phyloP scores from a whole-genome alignment of 495 filamentous ascomycete species.

The Schizothecium vesticola region DNA sequence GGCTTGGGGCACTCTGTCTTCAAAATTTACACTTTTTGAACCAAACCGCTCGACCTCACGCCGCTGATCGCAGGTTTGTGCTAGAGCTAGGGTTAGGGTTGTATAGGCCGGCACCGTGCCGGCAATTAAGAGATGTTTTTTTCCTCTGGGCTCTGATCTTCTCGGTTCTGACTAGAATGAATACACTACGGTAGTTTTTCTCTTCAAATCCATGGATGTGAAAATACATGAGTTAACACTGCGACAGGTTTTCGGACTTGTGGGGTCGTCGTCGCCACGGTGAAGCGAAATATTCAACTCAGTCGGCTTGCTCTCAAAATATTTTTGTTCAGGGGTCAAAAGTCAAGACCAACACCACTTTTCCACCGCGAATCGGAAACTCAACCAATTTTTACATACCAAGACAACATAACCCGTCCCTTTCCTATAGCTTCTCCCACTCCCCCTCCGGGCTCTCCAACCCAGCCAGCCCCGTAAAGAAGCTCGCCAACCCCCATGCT shows the following conservation, averaged over 20 bases:
- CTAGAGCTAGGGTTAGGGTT: too few species aligned
- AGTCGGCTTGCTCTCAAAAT: not conserved
- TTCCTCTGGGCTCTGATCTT: too few species aligned
- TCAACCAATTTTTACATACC: too few species aligned
- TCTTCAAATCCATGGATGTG: not conserved
- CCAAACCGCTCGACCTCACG: too few species aligned
- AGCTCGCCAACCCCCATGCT: conserved; percentile 74
- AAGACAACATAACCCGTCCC: conserved; percentile 27
- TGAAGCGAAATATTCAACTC: not conserved
- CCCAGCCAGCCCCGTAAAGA: conserved; percentile 70
- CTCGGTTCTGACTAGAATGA: too few species aligned
- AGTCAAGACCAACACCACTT: not conserved
- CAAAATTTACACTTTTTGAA: too few species aligned
- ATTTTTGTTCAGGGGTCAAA: not conserved
- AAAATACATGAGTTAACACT: not conserved
- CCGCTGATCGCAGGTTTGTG: too few species aligned
- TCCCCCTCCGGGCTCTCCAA: conserved; percentile 24
- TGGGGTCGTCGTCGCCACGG: not conserved
- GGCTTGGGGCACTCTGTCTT: too few species aligned
- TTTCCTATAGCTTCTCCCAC: conserved; percentile 46
- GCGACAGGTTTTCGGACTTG: not conserved
- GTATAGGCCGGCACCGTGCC: too few species aligned
- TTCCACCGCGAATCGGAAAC: not conserved
- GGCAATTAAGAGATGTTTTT: too few species aligned
- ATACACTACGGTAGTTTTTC: too few species aligned